phyloP scores from a whole-genome alignment of 2,329 filamentous ascomycete species.

The Pseudogymnoascus sp. region DNA sequence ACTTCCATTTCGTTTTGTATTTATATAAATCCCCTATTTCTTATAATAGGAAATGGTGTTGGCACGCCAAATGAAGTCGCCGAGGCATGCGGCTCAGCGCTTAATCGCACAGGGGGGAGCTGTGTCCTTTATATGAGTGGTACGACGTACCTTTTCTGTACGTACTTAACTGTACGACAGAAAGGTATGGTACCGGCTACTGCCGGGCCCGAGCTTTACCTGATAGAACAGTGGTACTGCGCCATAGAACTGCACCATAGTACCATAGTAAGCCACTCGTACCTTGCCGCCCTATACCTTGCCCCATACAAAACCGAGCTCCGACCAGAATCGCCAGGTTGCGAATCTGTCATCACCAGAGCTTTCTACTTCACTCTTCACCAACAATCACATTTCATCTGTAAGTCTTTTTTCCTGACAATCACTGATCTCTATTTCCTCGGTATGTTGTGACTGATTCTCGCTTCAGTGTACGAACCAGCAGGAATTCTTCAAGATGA shows the following conservation, averaged over 20 bases:
- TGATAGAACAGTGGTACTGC: background rate
- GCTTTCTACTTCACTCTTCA: background rate
- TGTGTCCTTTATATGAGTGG: background rate
- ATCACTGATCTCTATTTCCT: background rate
- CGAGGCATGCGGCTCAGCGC: background rate
- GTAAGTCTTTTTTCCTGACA: background rate
- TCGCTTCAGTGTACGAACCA: background rate
- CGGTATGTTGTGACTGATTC: background rate
- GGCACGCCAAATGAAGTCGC: background rate
- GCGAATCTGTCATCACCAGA: background rate
- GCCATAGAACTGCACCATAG: background rate
- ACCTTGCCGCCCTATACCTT: background rate
- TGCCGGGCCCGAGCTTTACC: background rate
- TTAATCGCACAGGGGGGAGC: background rate
- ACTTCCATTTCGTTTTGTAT: background rate
- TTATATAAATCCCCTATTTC: background rate
- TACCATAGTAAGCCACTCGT: background rate
- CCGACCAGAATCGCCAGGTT: conserved; percentile 1
- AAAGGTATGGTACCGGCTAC: conserved; percentile 2
- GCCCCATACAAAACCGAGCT: background rate
- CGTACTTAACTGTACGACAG: background rate
- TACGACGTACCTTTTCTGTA: background rate
- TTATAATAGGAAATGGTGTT: background rate
- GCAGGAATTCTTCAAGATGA: conserved; percentile 19
- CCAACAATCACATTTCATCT: conserved; percentile 2